A percentile compares a stretch with the other conserved stretches of the same genome.
Evolutionary conservation across 1,284 basidiomycete genomes (phyloP).

Genomic region (Puccinia coronata): DNA sequence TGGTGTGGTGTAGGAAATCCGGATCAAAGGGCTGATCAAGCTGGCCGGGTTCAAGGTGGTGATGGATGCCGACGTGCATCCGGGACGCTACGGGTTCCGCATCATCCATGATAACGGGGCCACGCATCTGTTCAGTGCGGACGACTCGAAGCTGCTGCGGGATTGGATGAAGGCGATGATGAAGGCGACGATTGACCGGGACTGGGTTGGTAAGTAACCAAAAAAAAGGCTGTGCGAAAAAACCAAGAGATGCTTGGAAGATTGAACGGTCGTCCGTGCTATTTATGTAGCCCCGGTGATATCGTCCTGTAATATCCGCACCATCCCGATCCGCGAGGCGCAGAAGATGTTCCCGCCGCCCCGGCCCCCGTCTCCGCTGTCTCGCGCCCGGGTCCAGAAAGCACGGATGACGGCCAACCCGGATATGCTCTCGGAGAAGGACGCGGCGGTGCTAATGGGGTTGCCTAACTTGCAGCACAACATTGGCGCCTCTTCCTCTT

Average conservation of each 20-base stretch:
- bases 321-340: slow-evolving; percentile 89
- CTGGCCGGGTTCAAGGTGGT: slow-evolving; percentile 90
- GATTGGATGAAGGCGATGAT: slow-evolving; percentile 99
- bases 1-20: slow-evolving; percentile 87
- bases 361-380: slow-evolving; percentile 85
- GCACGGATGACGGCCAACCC: slow-evolving; percentile 83
- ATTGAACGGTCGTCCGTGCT: not conserved
- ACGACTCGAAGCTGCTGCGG: slow-evolving; percentile 77
- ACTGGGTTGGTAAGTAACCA: slow-evolving; percentile 76
- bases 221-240: no score
- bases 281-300: slow-evolving; percentile 78
- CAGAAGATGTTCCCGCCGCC: slow-evolving; percentile 95
- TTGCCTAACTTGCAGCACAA: slow-evolving; percentile 51
- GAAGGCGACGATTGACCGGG: slow-evolving; percentile 94
- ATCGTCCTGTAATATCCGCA: slow-evolving; percentile 94
- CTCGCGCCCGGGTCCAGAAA: slow-evolving; percentile 83
- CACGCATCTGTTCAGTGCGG: slow-evolving; percentile 85
- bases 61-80: slow-evolving; percentile 85
- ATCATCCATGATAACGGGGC: slow-evolving; percentile 86
- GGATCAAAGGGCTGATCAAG: slow-evolving; percentile 93
- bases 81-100: slow-evolving; percentile 92
- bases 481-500: slow-evolving; percentile 51
- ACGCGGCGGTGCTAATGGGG: slow-evolving; percentile 59
- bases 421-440: slow-evolving; percentile 74
- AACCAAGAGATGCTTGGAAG: no score